phyloP scores from a whole-genome alignment of 2,329 filamentous ascomycete species.

The Corinectria fuckeliana region DNA sequence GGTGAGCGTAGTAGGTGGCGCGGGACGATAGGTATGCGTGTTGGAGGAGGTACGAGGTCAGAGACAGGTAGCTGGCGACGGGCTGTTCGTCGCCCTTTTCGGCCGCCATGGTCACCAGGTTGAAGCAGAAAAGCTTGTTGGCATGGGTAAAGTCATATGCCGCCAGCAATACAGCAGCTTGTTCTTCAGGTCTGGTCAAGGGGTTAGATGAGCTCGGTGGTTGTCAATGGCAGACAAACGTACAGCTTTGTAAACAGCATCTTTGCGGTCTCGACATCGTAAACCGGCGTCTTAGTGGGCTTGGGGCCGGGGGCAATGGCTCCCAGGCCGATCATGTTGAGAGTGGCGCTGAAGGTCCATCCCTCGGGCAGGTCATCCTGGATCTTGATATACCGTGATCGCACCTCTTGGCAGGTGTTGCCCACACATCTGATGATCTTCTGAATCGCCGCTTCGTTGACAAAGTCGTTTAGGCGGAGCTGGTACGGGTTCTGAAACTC shows the following conservation, averaged over 20 bases:
- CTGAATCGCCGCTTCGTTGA: constrained; percentile 86
- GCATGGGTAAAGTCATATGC: constrained; percentile 93
- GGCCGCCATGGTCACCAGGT: constrained; percentile 68
- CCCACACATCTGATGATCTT: constrained; percentile 82
- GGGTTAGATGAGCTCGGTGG: constrained; percentile 1
- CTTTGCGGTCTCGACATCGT: constrained; percentile 82
- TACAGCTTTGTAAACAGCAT: constrained; percentile 81
- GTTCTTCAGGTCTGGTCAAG: constrained; percentile 70
- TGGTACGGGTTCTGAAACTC: constrained; percentile 98
- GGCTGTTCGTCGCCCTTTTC: constrained; percentile 74
- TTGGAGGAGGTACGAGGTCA: constrained; percentile 91
- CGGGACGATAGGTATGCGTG: constrained; percentile 86
- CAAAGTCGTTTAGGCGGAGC: constrained; percentile 89
- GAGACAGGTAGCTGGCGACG: constrained; percentile 81
- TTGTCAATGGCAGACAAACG: constrained; percentile 43
- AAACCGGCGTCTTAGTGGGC: constrained; percentile 60
- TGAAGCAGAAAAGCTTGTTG: constrained; percentile 94
- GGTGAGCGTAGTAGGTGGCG: constrained; percentile 80
- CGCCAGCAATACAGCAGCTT: constrained; percentile 81
- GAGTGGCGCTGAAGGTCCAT: constrained; percentile 82
- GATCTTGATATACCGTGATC: constrained; percentile 81
- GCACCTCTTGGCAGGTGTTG: constrained; percentile 69
- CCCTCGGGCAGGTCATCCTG: constrained; percentile 90
- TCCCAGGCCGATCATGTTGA: constrained; percentile 85
- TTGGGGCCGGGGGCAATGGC: constrained; percentile 73